These are phyloP conservation scores for Colletotrichum sp. DNA, from an alignment of 2,329 filamentous ascomycete species.

Conservation along the genomic window DNA sequence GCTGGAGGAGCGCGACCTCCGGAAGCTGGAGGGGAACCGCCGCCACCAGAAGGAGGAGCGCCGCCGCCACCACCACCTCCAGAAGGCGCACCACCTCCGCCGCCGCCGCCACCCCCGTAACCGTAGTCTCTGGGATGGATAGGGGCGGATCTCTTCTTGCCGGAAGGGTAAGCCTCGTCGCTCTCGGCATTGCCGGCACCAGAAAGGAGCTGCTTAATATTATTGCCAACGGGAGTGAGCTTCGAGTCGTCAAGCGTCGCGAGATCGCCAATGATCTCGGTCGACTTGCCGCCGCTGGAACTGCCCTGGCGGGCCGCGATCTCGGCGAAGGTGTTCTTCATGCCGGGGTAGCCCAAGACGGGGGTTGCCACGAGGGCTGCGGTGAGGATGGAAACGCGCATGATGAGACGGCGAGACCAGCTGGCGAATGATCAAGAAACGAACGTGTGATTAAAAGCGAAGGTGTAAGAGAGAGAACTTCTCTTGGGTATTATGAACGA, in stretches of 20 bases:
- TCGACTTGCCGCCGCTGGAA: background rate
- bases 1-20: background rate
- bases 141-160: background rate
- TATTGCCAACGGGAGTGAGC: constrained; percentile 35
- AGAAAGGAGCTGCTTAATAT: constrained; percentile 27
- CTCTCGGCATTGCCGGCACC: constrained; percentile 30
- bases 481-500: background rate
- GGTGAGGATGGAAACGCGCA: constrained; percentile 9
- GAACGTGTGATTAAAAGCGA: background rate
- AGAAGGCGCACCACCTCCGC: background rate
- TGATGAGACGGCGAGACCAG: background rate
- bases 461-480: background rate
- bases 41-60: background rate
- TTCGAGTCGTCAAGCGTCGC: constrained; percentile 28
- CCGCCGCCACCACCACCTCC: background rate
- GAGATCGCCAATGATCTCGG: constrained; percentile 41
- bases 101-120: background rate
- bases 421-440: background rate
- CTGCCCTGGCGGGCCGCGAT: constrained; percentile 3
- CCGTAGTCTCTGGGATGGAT: background rate
- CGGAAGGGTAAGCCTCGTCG: constrained; percentile 19
- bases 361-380: constrained; percentile 8
- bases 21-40: background rate
- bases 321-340: constrained; percentile 20
- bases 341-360: constrained; percentile 19